Conservation (phyloP, 768 basidiomycete species). For the Leccinum boreale region DNA sequence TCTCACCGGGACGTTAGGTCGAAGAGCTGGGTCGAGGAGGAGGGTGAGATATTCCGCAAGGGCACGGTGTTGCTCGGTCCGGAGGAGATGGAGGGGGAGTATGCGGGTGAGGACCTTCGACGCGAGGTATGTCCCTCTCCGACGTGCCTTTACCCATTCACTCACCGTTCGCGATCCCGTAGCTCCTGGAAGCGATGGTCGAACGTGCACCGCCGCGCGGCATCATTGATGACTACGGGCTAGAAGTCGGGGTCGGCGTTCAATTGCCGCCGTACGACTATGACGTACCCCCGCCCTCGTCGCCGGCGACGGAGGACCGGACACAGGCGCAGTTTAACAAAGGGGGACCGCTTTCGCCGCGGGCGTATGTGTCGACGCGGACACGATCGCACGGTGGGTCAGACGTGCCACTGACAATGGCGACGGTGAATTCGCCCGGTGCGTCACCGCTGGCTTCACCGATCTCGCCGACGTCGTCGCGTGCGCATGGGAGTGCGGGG, state of each 20-base stretch:
- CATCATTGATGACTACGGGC: constrained; percentile 57
- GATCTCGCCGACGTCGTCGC: constrained; percentile 14
- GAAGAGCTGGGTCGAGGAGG: constrained; percentile 84
- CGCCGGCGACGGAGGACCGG: constrained; percentile 23
- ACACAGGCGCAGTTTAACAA: constrained; percentile 26
- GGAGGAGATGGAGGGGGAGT: constrained; percentile 88
- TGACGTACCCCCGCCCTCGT: constrained; percentile 8
- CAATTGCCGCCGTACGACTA: constrained; percentile 1
- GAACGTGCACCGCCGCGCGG: constrained; percentile 79
- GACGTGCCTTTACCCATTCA: neutral
- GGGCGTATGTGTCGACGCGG: constrained; percentile 57
- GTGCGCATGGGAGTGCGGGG: neutral
- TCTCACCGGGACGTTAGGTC: constrained; percentile 42
- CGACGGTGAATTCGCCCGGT: constrained; percentile 7
- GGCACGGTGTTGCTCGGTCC: constrained; percentile 75
- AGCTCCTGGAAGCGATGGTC: constrained; percentile 85
- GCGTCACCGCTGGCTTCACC: constrained; percentile 25
- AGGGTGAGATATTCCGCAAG: constrained; percentile 95
- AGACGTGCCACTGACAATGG: neutral
- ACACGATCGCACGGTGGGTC: constrained; percentile 37
- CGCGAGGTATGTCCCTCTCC: constrained; percentile 52
- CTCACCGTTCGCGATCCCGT: constrained; percentile 18
- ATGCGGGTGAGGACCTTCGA: constrained; percentile 83
- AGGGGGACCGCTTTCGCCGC: constrained; percentile 36
- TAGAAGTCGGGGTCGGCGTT: constrained; percentile 30